phyloP scores from a whole-genome alignment of 257 asterid genomes.

The Penstemon eatonii region DNA sequence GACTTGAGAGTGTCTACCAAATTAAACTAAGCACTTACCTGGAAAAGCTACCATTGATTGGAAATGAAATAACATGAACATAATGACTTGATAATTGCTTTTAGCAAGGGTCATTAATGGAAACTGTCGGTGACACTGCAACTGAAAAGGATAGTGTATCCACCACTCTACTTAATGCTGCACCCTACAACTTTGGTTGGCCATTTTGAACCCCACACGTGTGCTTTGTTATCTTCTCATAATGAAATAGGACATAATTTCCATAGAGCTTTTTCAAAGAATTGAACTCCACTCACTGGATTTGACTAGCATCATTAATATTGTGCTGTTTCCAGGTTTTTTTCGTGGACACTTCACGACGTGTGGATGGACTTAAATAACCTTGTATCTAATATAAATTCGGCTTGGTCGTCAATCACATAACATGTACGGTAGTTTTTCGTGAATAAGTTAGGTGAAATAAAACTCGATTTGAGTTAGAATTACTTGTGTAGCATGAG shows the following conservation, averaged over 20 bases:
- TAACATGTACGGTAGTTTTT: no score
- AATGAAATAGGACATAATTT: not conserved
- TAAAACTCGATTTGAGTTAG: no score
- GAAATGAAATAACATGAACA: not conserved
- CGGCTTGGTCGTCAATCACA: no score
- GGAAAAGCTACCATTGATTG: no score
- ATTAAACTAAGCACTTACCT: no score
- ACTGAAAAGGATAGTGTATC: conserved; percentile 32
- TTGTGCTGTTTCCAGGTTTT: conserved; percentile 27
- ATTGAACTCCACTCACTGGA: conserved; percentile 15
- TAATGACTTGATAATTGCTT: conserved; percentile 23
- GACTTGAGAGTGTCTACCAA: no score
- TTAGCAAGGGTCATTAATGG: conserved; percentile 11
- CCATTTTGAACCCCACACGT: conserved; percentile 28
- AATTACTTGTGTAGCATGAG: no score
- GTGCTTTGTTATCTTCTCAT: conserved; percentile 13
- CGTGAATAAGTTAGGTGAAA: no score
- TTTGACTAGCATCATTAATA: conserved; percentile 22
- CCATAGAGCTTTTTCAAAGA: not conserved
- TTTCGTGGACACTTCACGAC: conserved; percentile 41
- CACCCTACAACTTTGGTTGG: conserved; percentile 29
- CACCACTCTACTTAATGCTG: conserved; percentile 21
- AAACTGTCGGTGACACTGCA: conserved; percentile 39
- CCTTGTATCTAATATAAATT: not conserved
- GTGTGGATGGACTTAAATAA: conserved; percentile 40